Base-by-base conservation (phyloP, 1,284 basidiomycete genomes). In the Ganoderma multipileum region DNA sequence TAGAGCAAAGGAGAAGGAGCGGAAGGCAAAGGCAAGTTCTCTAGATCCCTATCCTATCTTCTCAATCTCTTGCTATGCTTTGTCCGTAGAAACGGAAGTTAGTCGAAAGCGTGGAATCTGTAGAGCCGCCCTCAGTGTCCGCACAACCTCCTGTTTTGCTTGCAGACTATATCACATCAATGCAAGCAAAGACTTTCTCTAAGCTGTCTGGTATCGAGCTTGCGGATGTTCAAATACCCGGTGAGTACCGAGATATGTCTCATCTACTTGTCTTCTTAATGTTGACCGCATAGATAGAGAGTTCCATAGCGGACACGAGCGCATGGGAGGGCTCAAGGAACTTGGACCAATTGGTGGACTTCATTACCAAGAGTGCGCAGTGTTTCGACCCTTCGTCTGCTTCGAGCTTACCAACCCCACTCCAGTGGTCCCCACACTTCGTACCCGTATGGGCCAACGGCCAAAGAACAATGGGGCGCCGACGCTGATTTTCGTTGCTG, bases 381-480 rank as follows among this genome's bases (percentile, higher is more conserved):
- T 50, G n/a, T 59, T 38, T 68, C 23, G 20, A 61, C n/a, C 55
- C 66, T 42, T 16, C 33, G 41, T 64, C 63, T 65, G 20, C 63
- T 38, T 52, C 36, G 36, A 26, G n/a, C 41, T 70, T 30, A 63
- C 18, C 18, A 41, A 26, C 55, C 12, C 42, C 3, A n/a, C 23
- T 14, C 50, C 75, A 95, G 94, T 85, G 70, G 80, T 92, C 59
- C 94, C 94, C 64, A 84, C 82, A 66, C 83, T 95, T 26, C 89
- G 86, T 74, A 86, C 85, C 65, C 89, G 93, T 64, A 83, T 95
- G 28, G 83, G 83, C 30, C 92, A 95, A 78, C 85, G 83, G 73
- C 89, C 94, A 61, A 94, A 93, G 76, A 81, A 84, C 57, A 87
- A 86, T 68, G 94, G 93, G 26, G 86, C 94, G 50, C 94, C 94